A percentile compares a stretch with the other conserved stretches of the same genome.
phyloP scores from a whole-genome alignment of 2,329 filamentous ascomycete species.

The Trichoderma harzianum region DNA sequence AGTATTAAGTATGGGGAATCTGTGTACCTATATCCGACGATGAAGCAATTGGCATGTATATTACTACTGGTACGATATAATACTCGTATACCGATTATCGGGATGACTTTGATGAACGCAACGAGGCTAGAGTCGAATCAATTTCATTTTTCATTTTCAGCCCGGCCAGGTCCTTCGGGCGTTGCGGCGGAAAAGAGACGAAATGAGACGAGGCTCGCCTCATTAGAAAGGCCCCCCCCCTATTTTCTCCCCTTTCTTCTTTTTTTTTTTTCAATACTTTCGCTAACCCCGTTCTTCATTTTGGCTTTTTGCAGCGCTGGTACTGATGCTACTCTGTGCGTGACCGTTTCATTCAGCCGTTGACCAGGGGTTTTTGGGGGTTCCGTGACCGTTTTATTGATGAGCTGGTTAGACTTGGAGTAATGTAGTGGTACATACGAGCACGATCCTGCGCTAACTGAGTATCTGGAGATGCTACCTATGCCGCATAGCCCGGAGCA shows the following conservation, averaged over 20 bases:
- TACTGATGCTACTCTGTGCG: not conserved
- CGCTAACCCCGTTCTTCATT: not conserved
- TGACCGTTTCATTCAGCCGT: not conserved
- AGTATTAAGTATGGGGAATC: not conserved
- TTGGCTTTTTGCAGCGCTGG: not conserved
- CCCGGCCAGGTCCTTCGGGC: not conserved
- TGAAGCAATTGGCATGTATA: slow-evolving; percentile 5
- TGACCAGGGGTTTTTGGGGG: not conserved
- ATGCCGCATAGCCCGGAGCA: not conserved
- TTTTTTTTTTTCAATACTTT: not conserved
- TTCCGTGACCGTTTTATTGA: not conserved
- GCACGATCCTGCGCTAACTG: not conserved
- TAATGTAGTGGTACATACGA: not conserved
- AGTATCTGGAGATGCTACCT: not conserved
- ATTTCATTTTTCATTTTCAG: not conserved
- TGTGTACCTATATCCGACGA: not conserved
- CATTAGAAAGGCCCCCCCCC: slow-evolving; percentile 2
- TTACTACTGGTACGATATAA: not conserved
- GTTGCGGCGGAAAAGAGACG: not conserved
- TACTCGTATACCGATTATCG: not conserved
- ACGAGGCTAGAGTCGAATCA: not conserved
- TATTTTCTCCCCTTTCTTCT: not conserved
- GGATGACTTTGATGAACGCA: slow-evolving; percentile 8
- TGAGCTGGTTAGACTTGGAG: not conserved
- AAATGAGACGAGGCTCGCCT: slow-evolving; percentile 6